Conservation (phyloP, 2,329 filamentous ascomycete genomes). For the Cytospora mali region DNA sequence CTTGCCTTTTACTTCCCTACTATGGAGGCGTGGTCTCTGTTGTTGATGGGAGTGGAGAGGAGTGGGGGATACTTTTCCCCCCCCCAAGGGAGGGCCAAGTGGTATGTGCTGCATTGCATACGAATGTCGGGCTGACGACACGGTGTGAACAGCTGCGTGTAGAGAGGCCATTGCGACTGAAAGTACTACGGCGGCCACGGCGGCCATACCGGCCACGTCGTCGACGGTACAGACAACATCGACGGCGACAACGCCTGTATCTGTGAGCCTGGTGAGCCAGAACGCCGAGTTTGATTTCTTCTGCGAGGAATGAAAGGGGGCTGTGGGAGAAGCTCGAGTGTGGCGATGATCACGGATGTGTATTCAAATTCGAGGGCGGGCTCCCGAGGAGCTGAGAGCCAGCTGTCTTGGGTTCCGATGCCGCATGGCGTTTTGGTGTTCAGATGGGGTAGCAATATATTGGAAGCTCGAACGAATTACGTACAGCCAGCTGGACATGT, state of each 20-base stretch:
- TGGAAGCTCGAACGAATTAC: background rate
- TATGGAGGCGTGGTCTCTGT: background rate
- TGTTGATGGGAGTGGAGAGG: background rate
- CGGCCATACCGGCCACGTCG: slow-evolving; percentile 24
- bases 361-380: background rate
- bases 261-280: slow-evolving; percentile 41
- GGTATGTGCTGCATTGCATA: background rate
- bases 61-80: background rate
- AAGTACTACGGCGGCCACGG: slow-evolving; percentile 6
- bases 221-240: slow-evolving; percentile 11
- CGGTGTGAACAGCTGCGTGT: slow-evolving; percentile 41
- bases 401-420: background rate
- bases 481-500: background rate
- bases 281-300: slow-evolving; percentile 50
- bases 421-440: background rate
- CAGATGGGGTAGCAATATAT: background rate
- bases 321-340: background rate
- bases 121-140: background rate
- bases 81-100: too few relatives aligned
- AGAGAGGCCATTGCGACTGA: slow-evolving; percentile 32
- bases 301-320: slow-evolving; percentile 36
- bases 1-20: background rate
- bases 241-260: slow-evolving; percentile 37
- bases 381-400: background rate
- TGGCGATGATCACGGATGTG: background rate